Evolutionary conservation across 2,329 filamentous ascomycete genomes (phyloP).

Genomic region (Neodidymelliopsis sp.): DNA sequence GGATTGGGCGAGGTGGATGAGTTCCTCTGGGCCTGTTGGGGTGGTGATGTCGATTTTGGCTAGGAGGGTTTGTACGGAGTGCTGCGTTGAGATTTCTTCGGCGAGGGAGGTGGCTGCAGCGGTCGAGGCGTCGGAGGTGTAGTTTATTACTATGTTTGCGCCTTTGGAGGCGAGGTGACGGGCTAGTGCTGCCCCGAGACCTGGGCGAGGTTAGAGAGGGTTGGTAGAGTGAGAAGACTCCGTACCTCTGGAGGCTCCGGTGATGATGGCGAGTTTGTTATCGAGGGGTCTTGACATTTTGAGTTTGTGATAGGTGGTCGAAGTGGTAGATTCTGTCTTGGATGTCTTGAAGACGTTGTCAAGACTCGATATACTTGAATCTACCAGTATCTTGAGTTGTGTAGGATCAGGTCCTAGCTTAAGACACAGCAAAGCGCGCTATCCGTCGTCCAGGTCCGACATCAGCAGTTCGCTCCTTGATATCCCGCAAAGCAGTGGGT

Average conservation of each 20-base stretch:
- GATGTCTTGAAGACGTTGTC: no score
- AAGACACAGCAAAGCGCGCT: not conserved
- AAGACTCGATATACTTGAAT: no score
- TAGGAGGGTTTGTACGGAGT: conserved; percentile 65
- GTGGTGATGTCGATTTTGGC: conserved; percentile 73
- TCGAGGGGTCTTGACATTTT: conserved; percentile 50
- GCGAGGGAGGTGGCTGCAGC: conserved; percentile 60
- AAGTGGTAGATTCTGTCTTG: no score
- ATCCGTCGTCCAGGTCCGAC: not conserved
- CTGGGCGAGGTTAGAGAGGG: conserved; percentile 51
- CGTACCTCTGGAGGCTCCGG: conserved; percentile 76
- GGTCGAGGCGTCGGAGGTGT: conserved; percentile 67
- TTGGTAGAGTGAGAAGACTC: not conserved
- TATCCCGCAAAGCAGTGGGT: not conserved
- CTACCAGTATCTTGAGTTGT: no score
- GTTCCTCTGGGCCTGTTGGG: conserved; percentile 62
- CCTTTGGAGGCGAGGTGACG: conserved; percentile 76
- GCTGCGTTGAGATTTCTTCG: conserved; percentile 57
- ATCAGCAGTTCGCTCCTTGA: not conserved
- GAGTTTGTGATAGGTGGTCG: not conserved
- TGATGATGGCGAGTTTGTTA: conserved; percentile 78
- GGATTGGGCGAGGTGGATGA: conserved; percentile 63
- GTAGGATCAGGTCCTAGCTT: no score
- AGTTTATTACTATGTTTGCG: conserved; percentile 71
- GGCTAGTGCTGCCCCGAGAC: conserved; percentile 72